A percentile compares a stretch with the other conserved stretches of the same genome.
Evolutionary conservation across 371 early-diverging fungal species (phyloP).

Genomic region (Mucor velutinosus): DNA sequence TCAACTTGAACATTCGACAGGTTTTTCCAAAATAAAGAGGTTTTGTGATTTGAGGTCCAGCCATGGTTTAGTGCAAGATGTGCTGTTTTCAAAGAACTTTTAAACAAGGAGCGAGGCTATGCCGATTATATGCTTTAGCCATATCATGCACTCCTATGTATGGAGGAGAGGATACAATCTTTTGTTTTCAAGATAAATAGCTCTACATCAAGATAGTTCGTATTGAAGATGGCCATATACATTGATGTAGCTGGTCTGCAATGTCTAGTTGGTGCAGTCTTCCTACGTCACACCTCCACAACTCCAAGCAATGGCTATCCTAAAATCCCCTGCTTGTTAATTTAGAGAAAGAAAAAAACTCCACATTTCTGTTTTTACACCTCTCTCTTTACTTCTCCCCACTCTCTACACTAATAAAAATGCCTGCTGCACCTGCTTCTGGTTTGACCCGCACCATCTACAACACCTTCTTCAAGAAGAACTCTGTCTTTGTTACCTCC

Average conservation of each 20-base stretch:
- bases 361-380: background rate
- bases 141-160: background rate
- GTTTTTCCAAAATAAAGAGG: slow-evolving; percentile 35
- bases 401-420: slow-evolving; percentile 20
- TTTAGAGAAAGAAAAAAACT: background rate
- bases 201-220: background rate
- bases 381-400: slow-evolving; percentile 13
- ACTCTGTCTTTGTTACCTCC: slow-evolving; percentile 72
- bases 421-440: slow-evolving; percentile 47
- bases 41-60: background rate
- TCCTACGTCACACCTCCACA: slow-evolving; percentile 4
- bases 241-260: background rate
- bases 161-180: background rate
- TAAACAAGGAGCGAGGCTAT: background rate
- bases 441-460: slow-evolving; percentile 59
- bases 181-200: too few relatives aligned
- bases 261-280: background rate
- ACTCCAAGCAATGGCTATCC: background rate
- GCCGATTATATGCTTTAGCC: background rate
- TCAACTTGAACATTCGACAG: slow-evolving; percentile 81
- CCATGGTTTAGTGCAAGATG: background rate
- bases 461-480: slow-evolving; percentile 72
- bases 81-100: background rate
- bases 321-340: slow-evolving; percentile 6
- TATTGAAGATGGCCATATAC: background rate